These are phyloP conservation scores for Cladosporium sp. DNA, from an alignment of 2,329 filamentous ascomycete genomes.

Conservation along the genomic window DNA sequence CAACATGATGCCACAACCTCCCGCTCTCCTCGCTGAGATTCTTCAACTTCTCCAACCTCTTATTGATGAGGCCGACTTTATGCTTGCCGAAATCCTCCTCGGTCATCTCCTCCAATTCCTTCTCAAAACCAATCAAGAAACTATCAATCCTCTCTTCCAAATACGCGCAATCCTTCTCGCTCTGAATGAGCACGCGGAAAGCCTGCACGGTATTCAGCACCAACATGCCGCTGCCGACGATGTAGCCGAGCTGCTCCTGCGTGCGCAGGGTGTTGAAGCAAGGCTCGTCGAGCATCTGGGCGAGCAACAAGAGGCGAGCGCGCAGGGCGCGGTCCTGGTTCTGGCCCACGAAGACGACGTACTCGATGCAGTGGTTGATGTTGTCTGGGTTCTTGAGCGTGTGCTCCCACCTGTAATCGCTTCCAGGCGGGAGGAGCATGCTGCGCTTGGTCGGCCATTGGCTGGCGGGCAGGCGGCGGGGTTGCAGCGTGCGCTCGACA, in stretches of 20 bases:
- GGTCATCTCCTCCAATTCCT: slow-evolving; percentile 68
- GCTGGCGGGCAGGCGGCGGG: slow-evolving; percentile 65
- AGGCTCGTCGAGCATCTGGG: slow-evolving; percentile 89
- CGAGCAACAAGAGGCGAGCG: slow-evolving; percentile 74
- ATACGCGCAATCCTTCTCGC: slow-evolving; percentile 78
- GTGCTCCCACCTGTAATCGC: slow-evolving; percentile 79
- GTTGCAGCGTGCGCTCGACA: slow-evolving; percentile 72
- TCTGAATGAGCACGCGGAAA: slow-evolving; percentile 89
- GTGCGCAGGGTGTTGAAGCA: slow-evolving; percentile 92
- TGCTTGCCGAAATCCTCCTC: slow-evolving; percentile 84
- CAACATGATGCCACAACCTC: slow-evolving; percentile 81
- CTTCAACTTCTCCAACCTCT: slow-evolving; percentile 85
- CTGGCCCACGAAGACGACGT: slow-evolving; percentile 41
- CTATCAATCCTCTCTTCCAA: slow-evolving; percentile 82
- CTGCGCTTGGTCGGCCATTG: slow-evolving; percentile 80
- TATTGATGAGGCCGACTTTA: slow-evolving; percentile 83
- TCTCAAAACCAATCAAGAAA: slow-evolving; percentile 68
- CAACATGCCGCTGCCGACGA: slow-evolving; percentile 79
- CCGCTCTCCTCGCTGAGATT: slow-evolving; percentile 82
- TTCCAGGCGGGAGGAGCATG: slow-evolving; percentile 71
- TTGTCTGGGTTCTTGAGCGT: slow-evolving; percentile 81
- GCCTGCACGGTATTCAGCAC: slow-evolving; percentile 71
- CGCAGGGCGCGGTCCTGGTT: slow-evolving; percentile 61
- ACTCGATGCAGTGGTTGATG: slow-evolving; percentile 57
- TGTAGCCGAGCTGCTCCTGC: slow-evolving; percentile 95